A percentile compares a stretch with the other conserved stretches of the same genome.
phyloP scores from a whole-genome alignment of 1,139 yeast genomes.

The Debaryomyces robertsiae region DNA sequence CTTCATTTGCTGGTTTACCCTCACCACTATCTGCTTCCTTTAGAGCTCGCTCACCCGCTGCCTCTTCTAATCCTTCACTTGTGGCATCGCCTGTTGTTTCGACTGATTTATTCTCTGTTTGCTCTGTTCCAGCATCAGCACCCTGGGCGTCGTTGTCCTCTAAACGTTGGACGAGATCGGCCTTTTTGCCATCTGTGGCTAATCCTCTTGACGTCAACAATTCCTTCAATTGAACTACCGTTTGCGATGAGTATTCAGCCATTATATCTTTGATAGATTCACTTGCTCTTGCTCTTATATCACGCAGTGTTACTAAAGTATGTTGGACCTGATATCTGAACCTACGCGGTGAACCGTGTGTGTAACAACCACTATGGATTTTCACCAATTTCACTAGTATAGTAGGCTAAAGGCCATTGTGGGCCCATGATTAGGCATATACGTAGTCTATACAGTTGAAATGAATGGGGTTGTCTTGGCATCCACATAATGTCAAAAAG shows the following conservation, averaged over 20 bases:
- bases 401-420: too few species aligned
- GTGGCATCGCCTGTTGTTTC: conserved; percentile 24
- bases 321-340: conserved; percentile 4
- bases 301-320: conserved; percentile 4
- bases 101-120: conserved; percentile 18
- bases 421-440: too few species aligned
- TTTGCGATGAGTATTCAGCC: conserved; percentile 63
- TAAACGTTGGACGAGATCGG: conserved; percentile 76
- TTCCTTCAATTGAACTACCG: conserved; percentile 87
- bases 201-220: conserved; percentile 68
- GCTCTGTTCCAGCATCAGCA: conserved; percentile 16
- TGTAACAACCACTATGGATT: conserved; percentile 6
- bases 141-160: conserved; percentile 32
- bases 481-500: too few species aligned
- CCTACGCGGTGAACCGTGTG: conserved; percentile 10
- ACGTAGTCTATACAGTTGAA: too few species aligned
- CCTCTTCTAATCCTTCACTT: conserved; percentile 13
- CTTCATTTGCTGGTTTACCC: too few species aligned
- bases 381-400: background rate
- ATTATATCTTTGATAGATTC: conserved; percentile 26
- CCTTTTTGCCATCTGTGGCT: conserved; percentile 78
- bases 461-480: too few species aligned
- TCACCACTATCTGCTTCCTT: too few species aligned
- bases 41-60: too few species aligned
- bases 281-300: background rate